These are phyloP conservation scores for Phytopythium aichiense DNA, from an alignment of 352 stramenopile species.

Conservation along the genomic window DNA sequence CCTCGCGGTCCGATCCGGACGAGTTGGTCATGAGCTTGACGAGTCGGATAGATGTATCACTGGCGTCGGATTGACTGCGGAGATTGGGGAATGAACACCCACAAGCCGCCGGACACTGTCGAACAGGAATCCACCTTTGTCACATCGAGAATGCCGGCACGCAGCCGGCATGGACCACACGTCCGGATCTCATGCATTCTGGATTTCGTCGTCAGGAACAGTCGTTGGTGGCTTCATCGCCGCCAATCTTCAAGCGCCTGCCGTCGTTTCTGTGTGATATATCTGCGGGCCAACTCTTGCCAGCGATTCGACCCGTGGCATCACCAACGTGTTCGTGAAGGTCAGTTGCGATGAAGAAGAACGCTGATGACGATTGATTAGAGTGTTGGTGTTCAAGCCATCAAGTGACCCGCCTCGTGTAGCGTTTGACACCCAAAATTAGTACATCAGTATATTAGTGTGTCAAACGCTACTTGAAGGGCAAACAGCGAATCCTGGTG, in stretches of 20 bases:
- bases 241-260: background rate
- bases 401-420: background rate
- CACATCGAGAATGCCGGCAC: constrained; percentile 9
- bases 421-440: background rate
- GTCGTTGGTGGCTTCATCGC: background rate
- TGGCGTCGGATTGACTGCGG: background rate
- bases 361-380: no score
- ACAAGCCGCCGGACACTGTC: no score
- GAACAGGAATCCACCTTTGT: no score
- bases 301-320: background rate
- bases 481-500: background rate
- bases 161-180: constrained; percentile 14
- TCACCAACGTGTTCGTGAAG: no score
- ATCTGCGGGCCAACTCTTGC: background rate
- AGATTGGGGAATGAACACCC: background rate
- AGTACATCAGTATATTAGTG: background rate
- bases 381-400: background rate
- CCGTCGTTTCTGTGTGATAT: background rate
- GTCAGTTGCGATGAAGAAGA: no score
- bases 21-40: background rate
- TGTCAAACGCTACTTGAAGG: background rate
- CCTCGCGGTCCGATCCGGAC: background rate
- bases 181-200: constrained; percentile 7
- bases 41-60: background rate
- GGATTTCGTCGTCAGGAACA: background rate